A percentile compares a stretch with the other conserved stretches of the same genome.
Evolutionary conservation across 257 asterid species (phyloP).

Genomic region (Oldenlandia corymbosa): DNA sequence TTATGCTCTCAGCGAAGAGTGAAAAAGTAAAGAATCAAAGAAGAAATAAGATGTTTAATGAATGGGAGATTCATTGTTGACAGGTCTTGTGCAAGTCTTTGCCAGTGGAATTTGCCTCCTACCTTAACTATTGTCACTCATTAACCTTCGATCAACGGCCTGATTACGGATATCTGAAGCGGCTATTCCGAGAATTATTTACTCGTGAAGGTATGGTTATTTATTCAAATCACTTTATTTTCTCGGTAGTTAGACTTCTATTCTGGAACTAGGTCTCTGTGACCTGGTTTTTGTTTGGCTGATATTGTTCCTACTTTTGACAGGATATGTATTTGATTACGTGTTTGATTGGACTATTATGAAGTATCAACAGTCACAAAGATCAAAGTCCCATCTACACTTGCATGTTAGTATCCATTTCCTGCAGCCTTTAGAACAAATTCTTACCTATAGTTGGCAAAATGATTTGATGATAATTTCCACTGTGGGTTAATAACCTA

Average conservation of each 20-base stretch:
- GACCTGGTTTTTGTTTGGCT: background rate
- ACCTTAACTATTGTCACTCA: slow-evolving; percentile 37
- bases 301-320: background rate
- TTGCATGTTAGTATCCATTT: slow-evolving; percentile 6
- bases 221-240: background rate
- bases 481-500: background rate
- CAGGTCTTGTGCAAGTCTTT: slow-evolving; percentile 38
- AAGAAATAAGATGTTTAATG: background rate
- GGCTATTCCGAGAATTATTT: slow-evolving; percentile 33
- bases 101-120: slow-evolving; percentile 43
- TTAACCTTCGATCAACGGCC: slow-evolving; percentile 40
- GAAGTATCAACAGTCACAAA: slow-evolving; percentile 30
- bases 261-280: background rate
- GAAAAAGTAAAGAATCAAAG: background rate
- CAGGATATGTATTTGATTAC: slow-evolving; percentile 25
- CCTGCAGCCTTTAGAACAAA: background rate
- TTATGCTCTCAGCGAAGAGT: background rate
- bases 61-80: background rate
- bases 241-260: background rate
- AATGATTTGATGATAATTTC: background rate
- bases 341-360: slow-evolving; percentile 32
- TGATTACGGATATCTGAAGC: slow-evolving; percentile 37
- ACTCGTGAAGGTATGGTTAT: slow-evolving; percentile 26
- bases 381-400: slow-evolving; percentile 11
- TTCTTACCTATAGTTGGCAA: background rate